Percentiles rank a stretch among this genome's conserved stretches.
These are phyloP conservation scores for Penicillium argentinense DNA, from an alignment of 495 filamentous ascomycete genomes.

Conservation along the genomic window DNA sequence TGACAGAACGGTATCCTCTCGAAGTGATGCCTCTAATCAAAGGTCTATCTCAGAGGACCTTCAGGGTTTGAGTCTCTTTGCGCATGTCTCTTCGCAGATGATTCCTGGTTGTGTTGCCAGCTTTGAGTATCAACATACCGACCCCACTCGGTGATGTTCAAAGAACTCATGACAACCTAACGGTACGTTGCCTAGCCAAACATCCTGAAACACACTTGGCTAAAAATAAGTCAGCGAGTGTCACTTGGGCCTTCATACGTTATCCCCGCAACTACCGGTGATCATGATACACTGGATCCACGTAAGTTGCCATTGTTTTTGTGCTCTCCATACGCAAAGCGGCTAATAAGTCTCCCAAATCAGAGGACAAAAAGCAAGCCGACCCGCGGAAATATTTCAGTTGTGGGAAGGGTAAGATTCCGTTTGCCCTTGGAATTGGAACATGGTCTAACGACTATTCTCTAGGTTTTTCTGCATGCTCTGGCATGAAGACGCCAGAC, in stretches of 20 bases:
- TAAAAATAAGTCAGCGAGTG: constrained; percentile 1
- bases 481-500: constrained; percentile 30
- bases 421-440: too few relatives aligned
- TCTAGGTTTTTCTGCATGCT: constrained; percentile 35
- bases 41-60: background rate
- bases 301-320: too few relatives aligned
- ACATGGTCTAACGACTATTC: too few relatives aligned
- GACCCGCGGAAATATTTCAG: constrained; percentile 19
- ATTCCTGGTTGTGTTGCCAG: background rate
- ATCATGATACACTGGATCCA: constrained; percentile 11
- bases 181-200: background rate
- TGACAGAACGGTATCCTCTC: background rate
- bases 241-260: constrained; percentile 5
- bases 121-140: background rate
- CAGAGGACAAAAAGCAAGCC: constrained; percentile 18
- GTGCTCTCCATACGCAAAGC: too few relatives aligned
- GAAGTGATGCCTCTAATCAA: constrained; percentile 1
- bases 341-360: too few relatives aligned
- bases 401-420: constrained; percentile 23
- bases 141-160: constrained; percentile 5
- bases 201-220: too few relatives aligned
- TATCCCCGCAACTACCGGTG: background rate
- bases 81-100: background rate
- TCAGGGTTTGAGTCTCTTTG: background rate
- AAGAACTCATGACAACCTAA: constrained; percentile 1